These are phyloP conservation scores for Phytophthora melonis DNA, from an alignment of 352 stramenopile genomes.

Conservation along the genomic window DNA sequence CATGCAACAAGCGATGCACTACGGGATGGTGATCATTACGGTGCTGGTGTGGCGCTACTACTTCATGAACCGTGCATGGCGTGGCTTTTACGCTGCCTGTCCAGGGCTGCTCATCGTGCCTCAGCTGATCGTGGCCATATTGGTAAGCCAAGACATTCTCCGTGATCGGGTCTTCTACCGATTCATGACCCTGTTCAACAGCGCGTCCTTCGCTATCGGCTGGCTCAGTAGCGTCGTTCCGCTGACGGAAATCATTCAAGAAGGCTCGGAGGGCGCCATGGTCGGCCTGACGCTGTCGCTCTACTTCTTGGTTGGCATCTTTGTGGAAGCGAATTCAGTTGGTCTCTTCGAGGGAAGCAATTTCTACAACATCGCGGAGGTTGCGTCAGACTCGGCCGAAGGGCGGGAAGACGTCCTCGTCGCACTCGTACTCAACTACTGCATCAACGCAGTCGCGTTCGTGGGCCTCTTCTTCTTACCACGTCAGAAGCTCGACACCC, in stretches of 20 bases:
- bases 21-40: slow-evolving; percentile 32
- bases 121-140: slow-evolving; percentile 30
- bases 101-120: slow-evolving; percentile 41
- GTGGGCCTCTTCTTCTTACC: slow-evolving; percentile 53
- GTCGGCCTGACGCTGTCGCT: slow-evolving; percentile 56
- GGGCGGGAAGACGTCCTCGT: slow-evolving; percentile 30
- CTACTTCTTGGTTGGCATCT: slow-evolving; percentile 47
- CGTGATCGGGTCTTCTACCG: slow-evolving; percentile 47
- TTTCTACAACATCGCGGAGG: slow-evolving; percentile 42
- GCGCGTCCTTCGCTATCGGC: slow-evolving; percentile 25
- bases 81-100: slow-evolving; percentile 39
- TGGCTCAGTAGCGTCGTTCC: slow-evolving; percentile 47
- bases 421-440: slow-evolving; percentile 52
- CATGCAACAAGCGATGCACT: slow-evolving; percentile 31
- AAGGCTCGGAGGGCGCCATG: slow-evolving; percentile 60
- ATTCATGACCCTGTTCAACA: slow-evolving; percentile 32
- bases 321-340: slow-evolving; percentile 47
- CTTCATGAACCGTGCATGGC: slow-evolving; percentile 41
- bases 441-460: slow-evolving; percentile 48
- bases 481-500: slow-evolving; percentile 63
- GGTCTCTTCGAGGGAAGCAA: slow-evolving; percentile 47
- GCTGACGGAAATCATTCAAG: slow-evolving; percentile 61
- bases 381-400: slow-evolving; percentile 25
- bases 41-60: slow-evolving; percentile 46
- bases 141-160: slow-evolving; percentile 39